These are phyloP conservation scores for Dalbergia cochinchinensis DNA, from an alignment of 306 rosid genomes.

Conservation along the genomic window DNA sequence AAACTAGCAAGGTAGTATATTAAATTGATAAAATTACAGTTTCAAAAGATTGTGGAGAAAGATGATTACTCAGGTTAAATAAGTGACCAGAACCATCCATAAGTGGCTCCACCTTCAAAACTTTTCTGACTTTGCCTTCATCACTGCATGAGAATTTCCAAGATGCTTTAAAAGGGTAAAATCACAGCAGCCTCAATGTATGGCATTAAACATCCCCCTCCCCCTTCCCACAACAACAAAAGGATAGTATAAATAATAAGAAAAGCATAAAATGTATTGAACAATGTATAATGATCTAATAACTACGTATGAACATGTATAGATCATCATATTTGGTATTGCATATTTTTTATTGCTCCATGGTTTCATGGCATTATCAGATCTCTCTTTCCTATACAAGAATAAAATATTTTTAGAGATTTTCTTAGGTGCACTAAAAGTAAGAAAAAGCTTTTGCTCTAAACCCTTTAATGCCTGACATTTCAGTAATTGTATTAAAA, in stretches of 20 bases:
- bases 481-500: too few relatives aligned
- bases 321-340: neutral
- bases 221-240: too few relatives aligned
- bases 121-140: constrained; percentile 77
- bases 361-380: constrained; percentile 8
- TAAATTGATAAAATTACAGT: neutral
- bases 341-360: neutral
- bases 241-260: neutral
- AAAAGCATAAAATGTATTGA: neutral
- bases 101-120: constrained; percentile 92
- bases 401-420: neutral
- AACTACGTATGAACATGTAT: constrained; percentile 1
- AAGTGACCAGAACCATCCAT: constrained; percentile 87
- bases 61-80: constrained; percentile 78
- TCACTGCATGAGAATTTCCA: constrained; percentile 62
- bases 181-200: constrained; percentile 6
- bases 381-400: neutral
- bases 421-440: too few relatives aligned
- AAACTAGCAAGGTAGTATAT: constrained; percentile 10
- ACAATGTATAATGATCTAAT: neutral
- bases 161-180: constrained; percentile 21
- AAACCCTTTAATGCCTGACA: too few relatives aligned
- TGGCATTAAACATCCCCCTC: neutral
- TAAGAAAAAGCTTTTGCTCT: too few relatives aligned
- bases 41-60: constrained; percentile 43